Base-by-base conservation (phyloP, 75 land plant species). In the Pinus albicaulis region DNA sequence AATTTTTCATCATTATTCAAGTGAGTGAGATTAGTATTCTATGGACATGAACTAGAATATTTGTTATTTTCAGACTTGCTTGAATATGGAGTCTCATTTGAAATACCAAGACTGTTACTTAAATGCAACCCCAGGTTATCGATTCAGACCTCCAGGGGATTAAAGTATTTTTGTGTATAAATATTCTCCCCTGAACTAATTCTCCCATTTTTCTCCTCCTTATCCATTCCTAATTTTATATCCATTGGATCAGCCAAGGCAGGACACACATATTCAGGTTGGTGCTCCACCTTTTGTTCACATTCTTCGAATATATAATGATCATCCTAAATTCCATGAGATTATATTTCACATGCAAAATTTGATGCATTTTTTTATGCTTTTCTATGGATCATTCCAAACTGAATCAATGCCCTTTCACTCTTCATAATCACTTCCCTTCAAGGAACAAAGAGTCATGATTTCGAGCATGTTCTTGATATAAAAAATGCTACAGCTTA, bases 1-100 rank as follows among this genome's bases (percentile, higher is more conserved):
- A 71, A 70, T 80, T 80, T 80, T 57, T 65, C 16, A 22, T 74
- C 71, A 56, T 72, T 66, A 25, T 58, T 41, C 77, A 31, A 56
- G 44, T 74, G 76, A 44, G 53, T 55, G 4, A 34, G 15, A 25
- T 41, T 7, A 41, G 7, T 41, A 5, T 41, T 41, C 7, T 41
- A 56, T 1, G 17, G 28, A n/a, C 12, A 48, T 22, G 10, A 6
- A 38, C 34, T 22, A 15, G 6, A 41, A 72, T 7, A n/a, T 38
- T 4, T 34, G 2, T 11, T 48, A 3, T 5, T 34, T 70, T 53
- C 22, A 24, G 56, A 53, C 52, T 13, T 19, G 3, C 7, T 24
- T 72, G 56, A 72, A n/a, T 55, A 72, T 16, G 44, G 74, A 53
- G 24, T 48, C 48, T 26, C 24, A 28, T 23, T 72, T 19, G 57